Evolutionary conservation across 2,329 filamentous ascomycete genomes (phyloP), one percentile per base, ranked within the genome.

Genomic region (Emergomyces pasteurianus): DNA sequence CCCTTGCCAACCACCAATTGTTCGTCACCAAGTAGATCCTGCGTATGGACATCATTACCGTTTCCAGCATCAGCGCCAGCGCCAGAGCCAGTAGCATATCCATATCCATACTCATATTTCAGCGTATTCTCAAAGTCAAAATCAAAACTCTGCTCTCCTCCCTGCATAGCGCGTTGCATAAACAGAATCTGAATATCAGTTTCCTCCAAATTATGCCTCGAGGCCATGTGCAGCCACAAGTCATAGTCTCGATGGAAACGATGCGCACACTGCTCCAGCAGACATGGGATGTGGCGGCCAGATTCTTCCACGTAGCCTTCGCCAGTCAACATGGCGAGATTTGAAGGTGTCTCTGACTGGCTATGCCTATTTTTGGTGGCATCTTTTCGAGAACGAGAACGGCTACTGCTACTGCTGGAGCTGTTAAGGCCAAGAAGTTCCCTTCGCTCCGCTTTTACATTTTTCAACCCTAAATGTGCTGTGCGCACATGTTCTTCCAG

Each of bases 401-500:
- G 31, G 26, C 16, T n/a, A 21, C 21, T n/a, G 26, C 49, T 53
- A 34, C 58, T 23, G 34, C n/a, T 31, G 18, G 42, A 21, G 49
- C 23, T n/a, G 43, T 50, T 59, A 12, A 67, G 26, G n/a, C 73
- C 68, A 50, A 71, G 66, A 43, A 72, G 71, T 56, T 74, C 70
- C 31, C 72, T 70, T 34, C 70, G 72, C 61, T 70, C 70, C 62
- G 73, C 71, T 68, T 75, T 75, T 64, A 73, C 70, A 65, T 78
- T 75, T 65, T 68, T 74, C 26, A 83, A 75, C n/a, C 86, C 84
- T 31, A 96, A 78, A 71, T 97, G 92, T 26, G 89, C 83, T 55
- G 87, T 90, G 23, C 89, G 86, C 52, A 96, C 81, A 70, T 97
- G 92, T 65, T 94, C 88, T 72, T 92, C 88, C 0, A 96, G 80